These are phyloP conservation scores for Pseudoturritis turrita DNA, from an alignment of 345 rosid species.

Conservation along the genomic window DNA sequence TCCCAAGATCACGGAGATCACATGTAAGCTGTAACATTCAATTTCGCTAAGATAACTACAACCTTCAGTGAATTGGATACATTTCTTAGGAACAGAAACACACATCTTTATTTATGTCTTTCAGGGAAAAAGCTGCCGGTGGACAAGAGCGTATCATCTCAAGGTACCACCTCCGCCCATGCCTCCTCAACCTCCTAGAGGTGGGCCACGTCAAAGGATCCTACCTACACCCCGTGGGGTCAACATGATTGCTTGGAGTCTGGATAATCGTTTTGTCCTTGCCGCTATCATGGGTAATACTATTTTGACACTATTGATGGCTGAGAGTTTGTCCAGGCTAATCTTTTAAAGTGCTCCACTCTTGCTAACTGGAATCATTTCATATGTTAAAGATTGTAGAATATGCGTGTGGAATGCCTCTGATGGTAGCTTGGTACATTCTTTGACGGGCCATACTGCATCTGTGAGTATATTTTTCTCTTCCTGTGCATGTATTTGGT, in stretches of 20 bases:
- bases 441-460: conserved; percentile 92
- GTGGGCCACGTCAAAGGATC: conserved; percentile 97
- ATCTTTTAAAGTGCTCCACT: conserved; percentile 6
- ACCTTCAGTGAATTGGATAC: neutral
- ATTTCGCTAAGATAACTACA: neutral
- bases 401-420: conserved; percentile 99
- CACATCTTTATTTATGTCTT: conserved; percentile 16
- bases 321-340: neutral
- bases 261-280: conserved; percentile 98
- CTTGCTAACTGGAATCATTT: conserved; percentile 10
- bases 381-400: conserved; percentile 79
- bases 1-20: conserved; percentile 87
- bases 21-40: conserved; percentile 67
- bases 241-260: conserved; percentile 96
- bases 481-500: conserved; percentile 9
- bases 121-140: conserved; percentile 83
- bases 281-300: conserved; percentile 97
- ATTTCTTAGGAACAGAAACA: neutral
- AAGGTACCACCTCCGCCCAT: conserved; percentile 99
- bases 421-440: conserved; percentile 95
- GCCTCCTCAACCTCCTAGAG: conserved; percentile 93
- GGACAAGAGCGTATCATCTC: conserved; percentile 89
- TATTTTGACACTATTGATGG: conserved; percentile 15
- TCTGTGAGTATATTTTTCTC: conserved; percentile 63
- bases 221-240: conserved; percentile 99